Evolutionary conservation across 768 basidiomycete species (phyloP).

Genomic region (Clitopilus hobsonii): DNA sequence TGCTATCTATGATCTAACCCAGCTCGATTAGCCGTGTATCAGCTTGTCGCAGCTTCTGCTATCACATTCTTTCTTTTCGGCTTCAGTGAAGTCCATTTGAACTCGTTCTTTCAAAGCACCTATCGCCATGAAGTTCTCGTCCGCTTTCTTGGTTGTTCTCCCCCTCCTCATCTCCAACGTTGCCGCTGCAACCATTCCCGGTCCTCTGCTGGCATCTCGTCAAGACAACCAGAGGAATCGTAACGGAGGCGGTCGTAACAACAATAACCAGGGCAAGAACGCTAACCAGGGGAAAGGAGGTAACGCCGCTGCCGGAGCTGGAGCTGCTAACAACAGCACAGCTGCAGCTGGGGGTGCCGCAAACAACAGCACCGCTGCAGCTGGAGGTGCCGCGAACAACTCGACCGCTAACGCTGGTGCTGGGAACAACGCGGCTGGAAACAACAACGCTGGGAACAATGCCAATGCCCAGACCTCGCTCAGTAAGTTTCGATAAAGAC

Average conservation of each 20-base stretch:
- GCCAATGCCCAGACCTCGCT: constrained; percentile 32
- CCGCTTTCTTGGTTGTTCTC: constrained; percentile 34
- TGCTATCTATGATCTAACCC: neutral
- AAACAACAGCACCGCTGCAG: neutral
- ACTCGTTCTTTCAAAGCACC: constrained; percentile 21
- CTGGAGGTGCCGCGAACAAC: constrained; percentile 1
- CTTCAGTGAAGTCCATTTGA: constrained; percentile 42
- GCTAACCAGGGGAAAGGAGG: neutral
- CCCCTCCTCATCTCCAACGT: constrained; percentile 34
- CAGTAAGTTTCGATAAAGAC: constrained; percentile 18
- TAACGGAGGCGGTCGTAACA: neutral
- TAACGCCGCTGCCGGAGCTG: neutral
- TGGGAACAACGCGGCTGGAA: constrained; percentile 6
- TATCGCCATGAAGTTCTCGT: constrained; percentile 45
- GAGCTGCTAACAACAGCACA: neutral
- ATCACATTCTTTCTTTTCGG: constrained; percentile 32
- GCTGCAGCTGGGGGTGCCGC: constrained; percentile 1
- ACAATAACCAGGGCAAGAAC: neutral
- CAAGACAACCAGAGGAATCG: constrained; percentile 16
- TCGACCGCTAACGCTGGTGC: neutral
- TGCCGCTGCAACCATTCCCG: constrained; percentile 19
- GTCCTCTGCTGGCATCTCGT: constrained; percentile 20
- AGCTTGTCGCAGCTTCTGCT: constrained; percentile 21
- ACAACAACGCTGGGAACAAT: constrained; percentile 10
- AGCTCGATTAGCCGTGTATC: constrained; percentile 15